These are phyloP conservation scores for Entomortierella beljakovae DNA, from an alignment of 192 early-diverging fungal genomes.

Conservation along the genomic window DNA sequence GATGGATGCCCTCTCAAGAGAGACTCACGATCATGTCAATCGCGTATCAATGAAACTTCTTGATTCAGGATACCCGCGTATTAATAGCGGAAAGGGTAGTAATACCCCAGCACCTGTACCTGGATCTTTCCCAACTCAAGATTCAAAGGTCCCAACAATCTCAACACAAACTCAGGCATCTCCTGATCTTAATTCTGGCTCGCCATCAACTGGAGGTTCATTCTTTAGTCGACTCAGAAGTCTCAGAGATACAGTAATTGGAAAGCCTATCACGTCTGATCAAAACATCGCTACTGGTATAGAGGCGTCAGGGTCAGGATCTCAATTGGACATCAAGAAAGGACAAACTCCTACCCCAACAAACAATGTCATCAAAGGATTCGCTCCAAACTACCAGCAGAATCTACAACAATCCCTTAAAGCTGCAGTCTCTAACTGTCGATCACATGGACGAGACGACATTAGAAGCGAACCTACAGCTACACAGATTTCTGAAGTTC, in stretches of 20 bases:
- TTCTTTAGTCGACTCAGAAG: conserved; percentile 41
- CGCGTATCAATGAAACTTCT: conserved; percentile 71
- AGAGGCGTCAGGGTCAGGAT: conserved; percentile 11
- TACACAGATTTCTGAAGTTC: conserved; percentile 29
- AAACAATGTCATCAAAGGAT: conserved; percentile 30
- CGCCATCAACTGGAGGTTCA: conserved; percentile 8
- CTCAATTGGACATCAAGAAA: neutral
- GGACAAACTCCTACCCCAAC: conserved; percentile 11
- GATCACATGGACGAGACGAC: conserved; percentile 42
- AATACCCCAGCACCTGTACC: conserved; percentile 13
- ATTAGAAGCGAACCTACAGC: conserved; percentile 33
- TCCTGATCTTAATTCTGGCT: neutral
- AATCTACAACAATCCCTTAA: conserved; percentile 39
- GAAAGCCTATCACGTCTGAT: conserved; percentile 4
- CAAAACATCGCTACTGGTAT: conserved; percentile 11
- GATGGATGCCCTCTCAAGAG: conserved; percentile 59
- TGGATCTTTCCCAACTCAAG: conserved; percentile 24
- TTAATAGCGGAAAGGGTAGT: conserved; percentile 11
- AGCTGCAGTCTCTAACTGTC: conserved; percentile 37
- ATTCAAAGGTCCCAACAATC: conserved; percentile 36
- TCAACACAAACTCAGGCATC: conserved; percentile 26
- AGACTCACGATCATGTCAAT: conserved; percentile 62
- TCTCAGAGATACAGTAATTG: conserved; percentile 35
- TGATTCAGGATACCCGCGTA: conserved; percentile 67
- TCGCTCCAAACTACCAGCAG: conserved; percentile 42